These are phyloP conservation scores for Trichoderma aggressivum DNA, from an alignment of 2,329 filamentous ascomycete species.

Conservation along the genomic window DNA sequence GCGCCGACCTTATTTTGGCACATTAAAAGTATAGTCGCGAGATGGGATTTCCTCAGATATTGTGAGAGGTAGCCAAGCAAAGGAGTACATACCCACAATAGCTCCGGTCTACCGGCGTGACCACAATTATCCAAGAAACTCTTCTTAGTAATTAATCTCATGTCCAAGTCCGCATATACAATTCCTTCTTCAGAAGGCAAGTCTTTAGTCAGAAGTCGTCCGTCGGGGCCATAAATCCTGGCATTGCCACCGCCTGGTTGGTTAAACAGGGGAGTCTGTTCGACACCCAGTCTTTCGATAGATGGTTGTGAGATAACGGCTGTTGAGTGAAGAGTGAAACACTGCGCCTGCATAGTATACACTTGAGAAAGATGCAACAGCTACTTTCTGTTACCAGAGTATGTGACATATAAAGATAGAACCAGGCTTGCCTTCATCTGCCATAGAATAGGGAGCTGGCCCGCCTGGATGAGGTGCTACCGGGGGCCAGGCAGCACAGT, in stretches of 20 bases:
- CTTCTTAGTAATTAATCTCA: neutral
- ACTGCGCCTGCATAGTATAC: neutral
- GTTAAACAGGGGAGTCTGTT: neutral
- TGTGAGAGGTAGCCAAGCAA: neutral
- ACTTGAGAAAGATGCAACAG: conserved; percentile 1
- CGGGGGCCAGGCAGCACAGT: neutral
- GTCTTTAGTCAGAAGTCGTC: neutral
- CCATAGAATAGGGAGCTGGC: neutral
- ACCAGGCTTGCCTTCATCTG: neutral
- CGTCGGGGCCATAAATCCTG: neutral
- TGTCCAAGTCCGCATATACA: neutral
- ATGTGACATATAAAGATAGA: neutral
- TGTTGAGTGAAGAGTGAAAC: neutral
- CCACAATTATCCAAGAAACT: neutral
- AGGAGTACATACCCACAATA: neutral
- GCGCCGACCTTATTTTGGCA: neutral
- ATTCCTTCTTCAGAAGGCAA: neutral
- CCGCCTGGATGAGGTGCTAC: neutral
- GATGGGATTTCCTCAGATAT: neutral
- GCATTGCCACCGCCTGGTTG: neutral
- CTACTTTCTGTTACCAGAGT: neutral
- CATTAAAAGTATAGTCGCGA: neutral
- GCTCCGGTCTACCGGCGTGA: neutral
- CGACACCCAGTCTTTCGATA: neutral
- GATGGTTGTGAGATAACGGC: neutral